A percentile compares a stretch with the other conserved stretches of the same genome.
phyloP scores from a whole-genome alignment of 108 stramenopile genomes.

The Stephanodiscus minutulus region DNA sequence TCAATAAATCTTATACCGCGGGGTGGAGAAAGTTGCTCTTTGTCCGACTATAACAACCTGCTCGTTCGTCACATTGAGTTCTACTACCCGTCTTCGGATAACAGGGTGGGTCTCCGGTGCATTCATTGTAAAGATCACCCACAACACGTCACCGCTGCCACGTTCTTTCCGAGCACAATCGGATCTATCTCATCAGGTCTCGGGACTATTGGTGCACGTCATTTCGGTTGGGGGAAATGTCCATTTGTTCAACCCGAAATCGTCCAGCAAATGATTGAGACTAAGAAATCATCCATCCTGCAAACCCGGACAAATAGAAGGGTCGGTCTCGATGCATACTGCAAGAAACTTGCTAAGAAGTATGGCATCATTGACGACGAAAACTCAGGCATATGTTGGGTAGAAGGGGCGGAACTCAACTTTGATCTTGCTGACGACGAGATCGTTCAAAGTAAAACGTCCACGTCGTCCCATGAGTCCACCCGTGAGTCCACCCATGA shows the following conservation, averaged over 20 bases:
- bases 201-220: slow-evolving; percentile 48
- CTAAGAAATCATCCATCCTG: slow-evolving; percentile 45
- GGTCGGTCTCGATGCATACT: slow-evolving; percentile 53
- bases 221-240: slow-evolving; percentile 53
- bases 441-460: background rate
- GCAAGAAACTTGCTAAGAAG: slow-evolving; percentile 40
- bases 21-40: slow-evolving; percentile 12
- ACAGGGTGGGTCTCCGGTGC: slow-evolving; percentile 47
- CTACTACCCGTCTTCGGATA: slow-evolving; percentile 44
- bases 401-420: slow-evolving; percentile 8
- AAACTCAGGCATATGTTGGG: slow-evolving; percentile 41
- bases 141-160: slow-evolving; percentile 42
- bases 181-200: slow-evolving; percentile 52
- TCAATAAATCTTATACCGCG: slow-evolving; percentile 31
- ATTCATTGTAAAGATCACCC: slow-evolving; percentile 45
- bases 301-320: slow-evolving; percentile 43
- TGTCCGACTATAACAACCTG: slow-evolving; percentile 55
- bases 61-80: slow-evolving; percentile 52
- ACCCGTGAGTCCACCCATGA: background rate
- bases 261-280: slow-evolving; percentile 40
- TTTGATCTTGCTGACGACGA: background rate
- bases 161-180: slow-evolving; percentile 50
- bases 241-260: slow-evolving; percentile 29
- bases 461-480: background rate
- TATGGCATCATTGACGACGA: slow-evolving; percentile 42